Percentiles rank a stretch among this genome's conserved stretches.
Evolutionary conservation across 768 basidiomycete genomes (phyloP).

Genomic region (Trametes cingulata): DNA sequence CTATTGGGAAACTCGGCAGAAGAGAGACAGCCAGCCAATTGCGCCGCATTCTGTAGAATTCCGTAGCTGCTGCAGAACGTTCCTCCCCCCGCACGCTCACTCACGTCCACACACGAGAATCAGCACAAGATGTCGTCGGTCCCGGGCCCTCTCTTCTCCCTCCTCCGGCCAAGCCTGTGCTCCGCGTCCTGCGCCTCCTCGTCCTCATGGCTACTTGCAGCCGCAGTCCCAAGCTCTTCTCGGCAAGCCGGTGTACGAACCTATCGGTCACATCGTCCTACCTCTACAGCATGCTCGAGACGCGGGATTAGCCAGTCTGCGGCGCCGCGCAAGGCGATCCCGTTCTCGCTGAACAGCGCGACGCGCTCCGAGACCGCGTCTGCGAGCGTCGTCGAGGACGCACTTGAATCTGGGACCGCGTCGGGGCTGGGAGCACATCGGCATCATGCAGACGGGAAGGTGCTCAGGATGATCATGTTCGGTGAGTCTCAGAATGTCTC

Average conservation of each 20-base stretch:
- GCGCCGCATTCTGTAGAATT: background rate
- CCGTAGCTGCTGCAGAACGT: slow-evolving; percentile 12
- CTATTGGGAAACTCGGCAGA: background rate
- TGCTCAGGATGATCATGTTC: slow-evolving; percentile 70
- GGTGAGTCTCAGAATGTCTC: slow-evolving; percentile 31
- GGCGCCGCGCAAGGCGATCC: slow-evolving; percentile 42
- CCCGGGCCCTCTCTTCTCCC: slow-evolving; percentile 7
- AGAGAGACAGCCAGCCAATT: background rate
- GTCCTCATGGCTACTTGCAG: slow-evolving; percentile 1
- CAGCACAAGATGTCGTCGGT: background rate
- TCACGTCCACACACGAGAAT: no score
- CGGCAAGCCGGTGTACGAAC: background rate
- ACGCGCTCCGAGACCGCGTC: slow-evolving; percentile 34
- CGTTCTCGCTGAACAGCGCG: slow-evolving; percentile 43
- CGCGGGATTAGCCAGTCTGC: slow-evolving; percentile 33
- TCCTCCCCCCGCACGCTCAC: slow-evolving; percentile 2
- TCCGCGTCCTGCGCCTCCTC: no score
- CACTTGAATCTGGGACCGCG: background rate
- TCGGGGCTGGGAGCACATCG: no score
- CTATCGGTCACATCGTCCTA: background rate
- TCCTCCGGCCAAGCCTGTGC: slow-evolving; percentile 9
- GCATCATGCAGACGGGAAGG: slow-evolving; percentile 15
- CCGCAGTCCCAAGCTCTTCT: background rate
- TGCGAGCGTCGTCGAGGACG: background rate
- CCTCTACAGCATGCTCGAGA: background rate